A percentile compares a stretch with the other conserved stretches of the same genome.
Conservation (phyloP, 2,329 filamentous ascomycete species). For the Fusarium coicis region DNA sequence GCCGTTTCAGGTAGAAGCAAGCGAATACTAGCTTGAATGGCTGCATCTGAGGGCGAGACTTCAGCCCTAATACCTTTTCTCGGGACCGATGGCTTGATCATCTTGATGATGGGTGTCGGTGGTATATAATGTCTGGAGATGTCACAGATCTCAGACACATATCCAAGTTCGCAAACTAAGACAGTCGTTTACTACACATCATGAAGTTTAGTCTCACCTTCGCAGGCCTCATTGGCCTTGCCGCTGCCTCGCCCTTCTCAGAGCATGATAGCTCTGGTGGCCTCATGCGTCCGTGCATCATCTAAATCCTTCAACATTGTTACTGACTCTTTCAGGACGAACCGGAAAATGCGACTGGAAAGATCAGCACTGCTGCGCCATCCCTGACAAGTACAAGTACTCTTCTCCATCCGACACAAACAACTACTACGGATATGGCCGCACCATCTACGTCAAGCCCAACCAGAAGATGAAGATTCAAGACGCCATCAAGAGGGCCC, state of each 20-base stretch:
- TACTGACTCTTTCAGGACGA: slow-evolving; percentile 19
- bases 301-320: accelerated
- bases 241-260: slow-evolving; percentile 19
- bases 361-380: slow-evolving; percentile 26
- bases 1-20: slow-evolving; percentile 7
- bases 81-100: not conserved
- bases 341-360: slow-evolving; percentile 26
- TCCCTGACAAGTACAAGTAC: not conserved
- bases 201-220: slow-evolving; percentile 27
- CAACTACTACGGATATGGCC: slow-evolving; percentile 1
- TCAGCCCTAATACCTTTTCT: not conserved
- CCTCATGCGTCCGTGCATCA: slow-evolving; percentile 11
- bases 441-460: slow-evolving; percentile 29
- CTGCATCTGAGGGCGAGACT: not conserved
- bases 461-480: slow-evolving; percentile 49
- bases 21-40: not conserved
- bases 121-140: slow-evolving; percentile 1
- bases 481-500: slow-evolving; percentile 44
- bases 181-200: not conserved
- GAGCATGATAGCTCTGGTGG: slow-evolving; percentile 6
- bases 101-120: not conserved
- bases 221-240: slow-evolving; percentile 7
- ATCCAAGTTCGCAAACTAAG: accelerated
- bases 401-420: not conserved
- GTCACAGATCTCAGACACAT: too few relatives aligned